Percentiles rank a stretch among this genome's conserved stretches.
These are phyloP conservation scores for Termitomyces sp. DNA, from an alignment of 768 basidiomycete genomes.

Conservation along the genomic window DNA sequence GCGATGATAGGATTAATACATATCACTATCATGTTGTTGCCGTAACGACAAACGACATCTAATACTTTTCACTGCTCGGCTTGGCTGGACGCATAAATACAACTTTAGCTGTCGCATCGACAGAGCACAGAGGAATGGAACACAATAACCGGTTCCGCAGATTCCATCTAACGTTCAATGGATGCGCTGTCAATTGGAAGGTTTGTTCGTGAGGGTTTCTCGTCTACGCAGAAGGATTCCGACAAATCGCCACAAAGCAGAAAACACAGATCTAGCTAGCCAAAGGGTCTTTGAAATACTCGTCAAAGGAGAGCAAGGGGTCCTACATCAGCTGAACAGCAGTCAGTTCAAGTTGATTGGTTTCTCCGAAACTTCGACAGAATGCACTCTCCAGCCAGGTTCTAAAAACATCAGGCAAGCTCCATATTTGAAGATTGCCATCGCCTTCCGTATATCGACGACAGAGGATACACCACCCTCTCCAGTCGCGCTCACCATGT, in stretches of 20 bases:
- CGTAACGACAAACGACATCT: too few species aligned
- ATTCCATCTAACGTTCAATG: neutral
- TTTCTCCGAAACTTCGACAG: slow-evolving; percentile 4
- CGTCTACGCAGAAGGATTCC: neutral
- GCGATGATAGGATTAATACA: neutral
- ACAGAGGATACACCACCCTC: neutral
- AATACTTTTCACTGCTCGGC: neutral
- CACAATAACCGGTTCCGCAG: too few species aligned
- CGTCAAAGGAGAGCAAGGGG: neutral
- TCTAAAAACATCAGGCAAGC: slow-evolving; percentile 6
- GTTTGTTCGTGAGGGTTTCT: too few species aligned
- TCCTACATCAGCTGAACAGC: neutral
- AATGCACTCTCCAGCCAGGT: slow-evolving; percentile 4
- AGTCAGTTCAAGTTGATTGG: neutral
- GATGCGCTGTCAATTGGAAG: too few species aligned
- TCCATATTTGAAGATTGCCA: neutral
- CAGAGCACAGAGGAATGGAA: neutral
- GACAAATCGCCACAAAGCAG: too few species aligned
- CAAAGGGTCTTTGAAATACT: neutral
- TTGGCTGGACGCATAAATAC: neutral
- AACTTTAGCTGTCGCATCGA: neutral
- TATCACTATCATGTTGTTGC: neutral
- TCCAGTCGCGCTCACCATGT: neutral
- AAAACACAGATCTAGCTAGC: too few species aligned
- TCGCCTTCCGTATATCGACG: neutral